A percentile compares a stretch with the other conserved stretches of the same genome.
phyloP scores from a whole-genome alignment of 2,329 filamentous ascomycete species.

The Ascochyta clinopodiicola region DNA sequence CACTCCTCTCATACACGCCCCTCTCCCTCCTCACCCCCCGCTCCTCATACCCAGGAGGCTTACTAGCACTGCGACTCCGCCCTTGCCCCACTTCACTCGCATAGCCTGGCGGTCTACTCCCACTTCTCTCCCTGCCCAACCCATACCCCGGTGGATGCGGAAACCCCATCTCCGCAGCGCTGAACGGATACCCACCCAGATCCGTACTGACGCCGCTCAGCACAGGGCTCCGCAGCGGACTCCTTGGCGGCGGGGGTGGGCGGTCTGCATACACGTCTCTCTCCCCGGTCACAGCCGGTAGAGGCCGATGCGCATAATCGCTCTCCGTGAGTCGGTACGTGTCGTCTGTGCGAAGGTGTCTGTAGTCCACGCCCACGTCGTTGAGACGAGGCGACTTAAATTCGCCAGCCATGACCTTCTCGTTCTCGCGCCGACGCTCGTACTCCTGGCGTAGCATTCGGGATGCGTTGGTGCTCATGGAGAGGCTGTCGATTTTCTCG shows the following conservation, averaged over 20 bases:
- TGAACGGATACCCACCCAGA: slow-evolving; percentile 26
- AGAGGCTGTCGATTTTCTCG: slow-evolving; percentile 43
- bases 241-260: slow-evolving; percentile 9
- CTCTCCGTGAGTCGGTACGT: not conserved
- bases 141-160: slow-evolving; percentile 28
- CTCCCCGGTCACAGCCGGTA: not conserved
- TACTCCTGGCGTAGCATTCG: slow-evolving; percentile 23
- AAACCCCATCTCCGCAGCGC: slow-evolving; percentile 24
- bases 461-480: slow-evolving; percentile 19
- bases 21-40: not conserved
- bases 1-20: not conserved
- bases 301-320: not conserved
- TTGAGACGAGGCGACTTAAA: slow-evolving; percentile 24
- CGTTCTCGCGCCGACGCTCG: slow-evolving; percentile 35
- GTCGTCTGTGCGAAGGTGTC: slow-evolving; percentile 3
- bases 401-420: slow-evolving; percentile 37
- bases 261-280: not conserved
- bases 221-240: slow-evolving; percentile 14
- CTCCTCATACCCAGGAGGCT: slow-evolving; percentile 11
- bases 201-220: slow-evolving; percentile 8
- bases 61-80: not conserved
- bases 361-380: not conserved
- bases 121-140: not conserved
- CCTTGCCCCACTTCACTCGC: not conserved
- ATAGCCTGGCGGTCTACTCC: slow-evolving; percentile 3